Percentiles rank a stretch among this genome's conserved stretches.
phyloP scores from a whole-genome alignment of 306 rosid genomes.

The Vigna reflexopilosa region DNA sequence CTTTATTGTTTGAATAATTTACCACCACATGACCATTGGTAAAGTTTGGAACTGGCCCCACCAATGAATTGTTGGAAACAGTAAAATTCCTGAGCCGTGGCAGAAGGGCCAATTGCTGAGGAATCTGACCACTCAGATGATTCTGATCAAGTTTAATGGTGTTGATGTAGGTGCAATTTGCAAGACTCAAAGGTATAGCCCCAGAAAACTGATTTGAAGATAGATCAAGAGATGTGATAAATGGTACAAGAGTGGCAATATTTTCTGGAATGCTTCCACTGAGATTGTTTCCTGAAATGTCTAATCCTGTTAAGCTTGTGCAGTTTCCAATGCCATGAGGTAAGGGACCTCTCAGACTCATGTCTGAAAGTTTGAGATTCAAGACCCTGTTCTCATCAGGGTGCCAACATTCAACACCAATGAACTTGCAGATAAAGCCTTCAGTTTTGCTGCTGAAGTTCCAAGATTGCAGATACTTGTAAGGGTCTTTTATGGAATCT shows the following conservation, averaged over 20 bases:
- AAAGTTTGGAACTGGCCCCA: conserved; percentile 61
- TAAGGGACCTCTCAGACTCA: conserved; percentile 69
- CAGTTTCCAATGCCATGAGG: conserved; percentile 56
- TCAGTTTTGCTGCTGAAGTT: too few species aligned
- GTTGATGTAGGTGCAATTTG: conserved; percentile 60
- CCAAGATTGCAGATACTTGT: too few species aligned
- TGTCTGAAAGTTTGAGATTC: conserved; percentile 55
- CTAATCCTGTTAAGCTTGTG: conserved; percentile 70
- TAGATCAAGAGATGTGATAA: conserved; percentile 56
- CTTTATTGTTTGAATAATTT: conserved; percentile 60
- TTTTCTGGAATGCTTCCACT: conserved; percentile 57
- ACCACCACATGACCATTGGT: not conserved
- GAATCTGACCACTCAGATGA: conserved; percentile 58
- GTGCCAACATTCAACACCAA: conserved; percentile 38
- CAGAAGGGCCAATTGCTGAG: conserved; percentile 51
- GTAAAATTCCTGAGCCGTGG: conserved; percentile 47
- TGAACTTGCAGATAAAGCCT: too few species aligned
- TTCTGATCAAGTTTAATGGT: conserved; percentile 64
- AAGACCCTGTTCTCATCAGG: conserved; percentile 59
- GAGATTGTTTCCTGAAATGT: conserved; percentile 67
- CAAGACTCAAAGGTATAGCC: conserved; percentile 42
- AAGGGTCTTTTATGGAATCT: too few species aligned
- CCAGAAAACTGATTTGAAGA: conserved; percentile 64
- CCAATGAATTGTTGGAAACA: conserved; percentile 56
- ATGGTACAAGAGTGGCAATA: not conserved